Percentiles rank a stretch among this genome's conserved stretches.
These are phyloP conservation scores for Platismatia glauca DNA, from an alignment of 495 filamentous ascomycete species.

Conservation along the genomic window DNA sequence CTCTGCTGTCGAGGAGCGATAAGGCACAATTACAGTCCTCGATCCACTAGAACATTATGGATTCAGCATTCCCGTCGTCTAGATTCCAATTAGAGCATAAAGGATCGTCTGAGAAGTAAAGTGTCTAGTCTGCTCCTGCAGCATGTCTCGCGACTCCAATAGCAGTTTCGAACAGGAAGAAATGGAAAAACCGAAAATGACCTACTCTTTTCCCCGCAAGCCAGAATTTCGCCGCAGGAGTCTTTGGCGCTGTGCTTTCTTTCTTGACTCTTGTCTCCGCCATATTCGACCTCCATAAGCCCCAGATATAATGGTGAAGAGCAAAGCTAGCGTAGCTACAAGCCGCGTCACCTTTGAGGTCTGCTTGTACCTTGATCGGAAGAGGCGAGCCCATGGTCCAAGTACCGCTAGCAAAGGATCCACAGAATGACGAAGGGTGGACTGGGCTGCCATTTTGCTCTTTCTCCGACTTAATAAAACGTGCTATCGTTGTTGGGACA, in stretches of 20 bases:
- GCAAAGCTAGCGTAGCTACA: conserved; percentile 62
- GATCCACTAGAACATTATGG: too few species aligned
- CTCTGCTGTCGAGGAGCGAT: conserved; percentile 73
- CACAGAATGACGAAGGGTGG: conserved; percentile 62
- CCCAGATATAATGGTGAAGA: conserved; percentile 63
- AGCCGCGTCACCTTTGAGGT: conserved; percentile 63
- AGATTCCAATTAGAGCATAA: too few species aligned
- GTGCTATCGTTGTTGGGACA: background rate
- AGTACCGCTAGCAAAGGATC: conserved; percentile 63
- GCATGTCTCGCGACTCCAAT: too few species aligned
- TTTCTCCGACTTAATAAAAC: background rate
- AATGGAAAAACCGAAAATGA: too few species aligned
- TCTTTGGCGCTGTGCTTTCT: conserved; percentile 67
- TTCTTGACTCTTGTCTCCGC: conserved; percentile 59
- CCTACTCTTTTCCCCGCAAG: conserved; percentile 83
- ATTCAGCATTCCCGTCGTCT: too few species aligned
- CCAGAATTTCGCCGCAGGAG: conserved; percentile 88
- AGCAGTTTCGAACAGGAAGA: too few species aligned
- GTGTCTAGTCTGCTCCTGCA: too few species aligned
- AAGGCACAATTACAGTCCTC: conserved; percentile 88
- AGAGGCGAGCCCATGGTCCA: conserved; percentile 52
- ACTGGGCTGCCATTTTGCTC: conserved; percentile 69
- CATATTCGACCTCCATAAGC: conserved; percentile 68
- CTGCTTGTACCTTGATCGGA: conserved; percentile 50
- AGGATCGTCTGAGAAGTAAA: too few species aligned